Conservation (phyloP, 768 basidiomycete genomes). For the Leccinellum luteum region DNA sequence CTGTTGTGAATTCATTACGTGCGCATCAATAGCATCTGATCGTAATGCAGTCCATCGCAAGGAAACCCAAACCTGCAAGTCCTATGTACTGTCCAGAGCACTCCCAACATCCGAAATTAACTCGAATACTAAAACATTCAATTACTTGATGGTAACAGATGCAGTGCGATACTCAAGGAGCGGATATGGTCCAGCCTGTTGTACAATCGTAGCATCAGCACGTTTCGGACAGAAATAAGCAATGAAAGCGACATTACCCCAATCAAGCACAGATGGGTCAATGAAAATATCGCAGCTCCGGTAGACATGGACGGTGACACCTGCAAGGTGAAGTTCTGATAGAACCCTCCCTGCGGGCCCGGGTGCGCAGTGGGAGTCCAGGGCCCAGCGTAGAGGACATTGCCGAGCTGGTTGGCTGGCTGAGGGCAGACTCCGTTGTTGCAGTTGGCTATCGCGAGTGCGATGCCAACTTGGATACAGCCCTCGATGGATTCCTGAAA, state of each 20-base stretch:
- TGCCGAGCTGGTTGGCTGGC: constrained; percentile 19
- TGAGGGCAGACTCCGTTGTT: constrained; percentile 22
- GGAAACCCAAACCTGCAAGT: neutral
- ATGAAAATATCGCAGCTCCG: constrained; percentile 29
- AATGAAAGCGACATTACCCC: constrained; percentile 19
- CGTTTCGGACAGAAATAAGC: neutral
- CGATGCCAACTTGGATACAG: constrained; percentile 31
- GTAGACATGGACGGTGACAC: neutral
- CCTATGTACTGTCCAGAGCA: neutral
- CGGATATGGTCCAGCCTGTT: constrained; percentile 25
- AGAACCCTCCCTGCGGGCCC: constrained; percentile 15
- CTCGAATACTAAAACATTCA: neutral
- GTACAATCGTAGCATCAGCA: neutral
- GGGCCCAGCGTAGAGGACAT: constrained; percentile 29
- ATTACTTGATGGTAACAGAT: constrained; percentile 1
- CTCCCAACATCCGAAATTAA: neutral
- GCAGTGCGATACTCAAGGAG: constrained; percentile 29
- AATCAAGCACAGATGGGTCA: constrained; percentile 30
- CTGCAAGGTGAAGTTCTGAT: constrained; percentile 30
- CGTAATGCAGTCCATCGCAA: neutral
- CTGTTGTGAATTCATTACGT: neutral
- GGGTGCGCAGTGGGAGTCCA: constrained; percentile 23
- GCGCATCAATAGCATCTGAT: neutral
- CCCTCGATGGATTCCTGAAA: constrained; percentile 17
- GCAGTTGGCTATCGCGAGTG: constrained; percentile 24